Evolutionary conservation across 495 filamentous ascomycete species (phyloP).

Genomic region (Aspergillus bridgeri): DNA sequence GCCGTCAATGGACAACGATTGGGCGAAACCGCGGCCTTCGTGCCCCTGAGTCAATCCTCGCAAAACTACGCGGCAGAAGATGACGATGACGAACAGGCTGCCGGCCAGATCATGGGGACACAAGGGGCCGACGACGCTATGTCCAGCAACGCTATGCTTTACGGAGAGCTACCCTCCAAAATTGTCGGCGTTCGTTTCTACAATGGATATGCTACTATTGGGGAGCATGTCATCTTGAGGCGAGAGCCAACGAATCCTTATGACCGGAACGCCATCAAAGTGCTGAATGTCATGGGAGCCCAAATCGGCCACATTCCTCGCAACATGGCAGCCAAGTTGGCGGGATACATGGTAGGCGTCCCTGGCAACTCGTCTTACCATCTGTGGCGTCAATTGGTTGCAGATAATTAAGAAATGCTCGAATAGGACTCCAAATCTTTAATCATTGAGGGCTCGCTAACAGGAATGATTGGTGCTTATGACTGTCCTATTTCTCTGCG

Average conservation of each 20-base stretch:
- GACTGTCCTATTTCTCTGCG: constrained; percentile 69
- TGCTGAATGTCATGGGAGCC: constrained; percentile 71
- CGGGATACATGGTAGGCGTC: constrained; percentile 60
- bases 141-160: constrained; percentile 42
- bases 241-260: constrained; percentile 72
- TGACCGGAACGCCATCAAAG: constrained; percentile 74
- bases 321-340: constrained; percentile 62
- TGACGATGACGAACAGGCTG: constrained; percentile 40
- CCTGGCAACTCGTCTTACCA: not conserved
- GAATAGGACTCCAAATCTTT: constrained; percentile 49
- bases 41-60: constrained; percentile 33
- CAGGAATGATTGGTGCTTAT: constrained; percentile 57
- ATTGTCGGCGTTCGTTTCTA: constrained; percentile 85
- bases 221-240: constrained; percentile 66
- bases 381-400: not conserved
- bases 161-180: constrained; percentile 54
- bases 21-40: constrained; percentile 33
- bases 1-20: constrained; percentile 27
- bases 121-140: constrained; percentile 46
- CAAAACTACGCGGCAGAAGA: constrained; percentile 25
- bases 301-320: constrained; percentile 83
- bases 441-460: constrained; percentile 62
- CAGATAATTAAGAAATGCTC: not conserved
- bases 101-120: constrained; percentile 26
- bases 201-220: constrained; percentile 61